Base-by-base conservation (phyloP, 2,329 filamentous ascomycete genomes). In the Scytalidium sp. region DNA sequence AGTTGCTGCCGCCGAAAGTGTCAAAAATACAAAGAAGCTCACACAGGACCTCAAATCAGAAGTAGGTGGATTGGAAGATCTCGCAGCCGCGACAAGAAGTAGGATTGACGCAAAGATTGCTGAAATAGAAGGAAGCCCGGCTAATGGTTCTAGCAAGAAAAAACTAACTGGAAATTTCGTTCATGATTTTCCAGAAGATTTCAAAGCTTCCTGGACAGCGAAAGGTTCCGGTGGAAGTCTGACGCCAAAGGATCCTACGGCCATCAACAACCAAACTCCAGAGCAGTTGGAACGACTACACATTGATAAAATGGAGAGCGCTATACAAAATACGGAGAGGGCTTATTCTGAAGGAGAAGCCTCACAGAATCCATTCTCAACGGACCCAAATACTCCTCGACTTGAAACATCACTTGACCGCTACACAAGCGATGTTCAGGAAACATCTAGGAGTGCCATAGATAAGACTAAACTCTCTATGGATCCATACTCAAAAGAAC, bases 111-210 rank as follows among this genome's bases (percentile, higher is more conserved):
- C 51, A 10, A 56, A 53, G 27, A 45, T 55, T 27, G 49, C 43
- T 19, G 51, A 60, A 19, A 46, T 58, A 32, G 50, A 54, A 19
- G 50, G 47, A 17, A 42, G 36, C 17, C 5, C 32, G 5, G 4
- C 13, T 8, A n/a, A 6, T 5, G 17, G 51, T 43, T 27, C 47
- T 36, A 15, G 8, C 4, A 36, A 42, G 13, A 50, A 55, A 20
- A 59, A 51, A 9, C 50, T 79, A 44, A 77, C 73, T 8, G 77
- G 76, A 3, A 76, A 74, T 53, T 79, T 72, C 52, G 63, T 65
- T 8, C 72, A 70, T 25, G 78, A 80, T 58, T 80, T 80, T 50
- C 75, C 76, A 0, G 75, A 80, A 50, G 76, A 80, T 3, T 79
- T 77, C 48, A 56, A 68, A 0, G 60, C 61, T 4, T 69, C 69